Evolutionary conservation across 306 rosid species (phyloP).

Genomic region (Echinosophora koreensis): DNA sequence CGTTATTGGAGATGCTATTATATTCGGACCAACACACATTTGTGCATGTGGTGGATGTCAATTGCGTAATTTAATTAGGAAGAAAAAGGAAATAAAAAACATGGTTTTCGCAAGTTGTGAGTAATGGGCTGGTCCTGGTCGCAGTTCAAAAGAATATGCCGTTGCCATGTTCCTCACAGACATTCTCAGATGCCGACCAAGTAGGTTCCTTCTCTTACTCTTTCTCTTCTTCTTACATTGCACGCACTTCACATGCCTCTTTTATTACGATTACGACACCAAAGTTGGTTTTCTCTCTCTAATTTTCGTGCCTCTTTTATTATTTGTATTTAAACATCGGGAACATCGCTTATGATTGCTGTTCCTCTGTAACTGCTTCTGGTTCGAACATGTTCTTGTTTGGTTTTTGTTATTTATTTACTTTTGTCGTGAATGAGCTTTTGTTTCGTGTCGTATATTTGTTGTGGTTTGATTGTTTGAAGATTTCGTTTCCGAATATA

Average conservation of each 20-base stretch:
- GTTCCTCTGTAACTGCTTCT: conserved; percentile 16
- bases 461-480: too few species aligned
- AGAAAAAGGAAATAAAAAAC: too few species aligned
- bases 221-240: background rate
- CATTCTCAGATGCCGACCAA: conserved; percentile 63
- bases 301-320: background rate
- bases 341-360: conserved; percentile 15
- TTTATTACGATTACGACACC: conserved; percentile 15
- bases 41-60: background rate
- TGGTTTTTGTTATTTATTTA: background rate
- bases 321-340: conserved; percentile 9
- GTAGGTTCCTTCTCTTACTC: conserved; percentile 37
- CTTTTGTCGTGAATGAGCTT: conserved; percentile 14
- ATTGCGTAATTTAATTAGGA: background rate
- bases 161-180: conserved; percentile 57
- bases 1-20: too few species aligned
- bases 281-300: background rate
- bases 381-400: conserved; percentile 5
- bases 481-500: conserved; percentile 26
- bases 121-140: background rate
- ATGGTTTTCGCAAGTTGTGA: too few species aligned
- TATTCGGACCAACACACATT: too few species aligned
- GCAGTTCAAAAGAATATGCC: conserved; percentile 52
- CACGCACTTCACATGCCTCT: conserved; percentile 42
- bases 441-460: conserved; percentile 5